These are phyloP conservation scores for Salvia splendens DNA, from an alignment of 257 asterid genomes.

Conservation along the genomic window DNA sequence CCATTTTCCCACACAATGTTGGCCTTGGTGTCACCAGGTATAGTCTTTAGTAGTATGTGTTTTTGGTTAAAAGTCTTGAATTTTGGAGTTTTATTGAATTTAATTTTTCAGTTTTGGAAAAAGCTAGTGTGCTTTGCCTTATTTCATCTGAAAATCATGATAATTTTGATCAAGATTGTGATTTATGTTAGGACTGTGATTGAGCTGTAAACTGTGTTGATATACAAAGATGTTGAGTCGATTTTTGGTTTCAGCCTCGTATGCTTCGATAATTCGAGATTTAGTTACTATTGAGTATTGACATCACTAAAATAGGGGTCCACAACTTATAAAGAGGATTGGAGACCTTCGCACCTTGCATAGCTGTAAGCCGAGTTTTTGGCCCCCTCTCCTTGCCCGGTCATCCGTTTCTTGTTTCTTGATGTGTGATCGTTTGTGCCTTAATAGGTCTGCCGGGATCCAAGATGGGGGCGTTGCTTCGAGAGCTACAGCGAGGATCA, in stretches of 20 bases:
- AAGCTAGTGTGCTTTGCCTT: not conserved
- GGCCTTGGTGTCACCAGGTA: constrained; percentile 80
- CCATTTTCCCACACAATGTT: constrained; percentile 75
- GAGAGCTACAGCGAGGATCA: constrained; percentile 93
- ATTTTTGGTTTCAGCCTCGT: too few relatives aligned
- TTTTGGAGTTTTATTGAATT: constrained; percentile 7
- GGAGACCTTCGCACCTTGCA: constrained; percentile 83
- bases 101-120: not conserved
- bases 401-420: not conserved
- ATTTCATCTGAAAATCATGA: constrained; percentile 8
- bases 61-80: constrained; percentile 12
- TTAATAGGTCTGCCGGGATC: constrained; percentile 84
- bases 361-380: constrained; percentile 50
- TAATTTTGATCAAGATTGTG: not conserved
- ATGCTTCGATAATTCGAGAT: not conserved
- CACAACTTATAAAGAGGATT: constrained; percentile 60
- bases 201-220: not conserved
- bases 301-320: constrained; percentile 47
- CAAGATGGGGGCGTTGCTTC: constrained; percentile 95
- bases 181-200: not conserved
- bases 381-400: not conserved
- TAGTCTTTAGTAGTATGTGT: constrained; percentile 9
- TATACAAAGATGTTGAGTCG: not conserved
- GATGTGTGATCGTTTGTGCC: constrained; percentile 3
- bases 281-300: not conserved